Conservation (phyloP, 129 eudicot species). For the Flaveria bidentis region DNA sequence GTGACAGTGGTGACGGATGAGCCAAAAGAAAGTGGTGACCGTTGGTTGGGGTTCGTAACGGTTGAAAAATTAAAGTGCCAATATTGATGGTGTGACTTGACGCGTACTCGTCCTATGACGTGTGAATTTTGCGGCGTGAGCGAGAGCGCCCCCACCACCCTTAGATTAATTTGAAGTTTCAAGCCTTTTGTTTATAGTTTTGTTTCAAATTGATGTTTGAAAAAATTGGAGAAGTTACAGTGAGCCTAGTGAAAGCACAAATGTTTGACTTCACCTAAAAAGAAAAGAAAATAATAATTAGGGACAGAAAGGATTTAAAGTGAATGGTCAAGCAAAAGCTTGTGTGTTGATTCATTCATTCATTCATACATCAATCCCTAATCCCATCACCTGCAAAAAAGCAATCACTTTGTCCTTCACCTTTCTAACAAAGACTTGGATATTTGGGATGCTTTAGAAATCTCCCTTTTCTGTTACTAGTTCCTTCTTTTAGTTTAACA, state of each 20-base stretch:
- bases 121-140: too few species aligned
- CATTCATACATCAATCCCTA: slow-evolving; percentile 42
- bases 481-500: slow-evolving; percentile 26
- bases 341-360: slow-evolving; percentile 41
- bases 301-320: slow-evolving; percentile 39
- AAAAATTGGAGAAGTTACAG: slow-evolving; percentile 19
- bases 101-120: too few species aligned
- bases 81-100: too few species aligned
- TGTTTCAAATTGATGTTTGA: slow-evolving; percentile 16
- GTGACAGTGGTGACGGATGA: too few species aligned
- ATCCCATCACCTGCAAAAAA: slow-evolving; percentile 44
- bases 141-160: too few species aligned
- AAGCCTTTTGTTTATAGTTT: not conserved
- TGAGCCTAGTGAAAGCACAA: slow-evolving; percentile 32
- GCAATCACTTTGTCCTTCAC: slow-evolving; percentile 40
- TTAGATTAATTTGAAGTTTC: too few species aligned
- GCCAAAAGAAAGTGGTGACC: too few species aligned
- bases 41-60: too few species aligned
- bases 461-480: slow-evolving; percentile 18
- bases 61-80: too few species aligned
- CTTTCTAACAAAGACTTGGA: slow-evolving; percentile 31
- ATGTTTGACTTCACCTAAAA: slow-evolving; percentile 31
- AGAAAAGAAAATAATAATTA: slow-evolving; percentile 37
- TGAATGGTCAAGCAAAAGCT: slow-evolving; percentile 42
- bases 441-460: slow-evolving; percentile 14